phyloP scores from a whole-genome alignment of 1,139 yeast genomes.

The Kodamaea anthophila region DNA sequence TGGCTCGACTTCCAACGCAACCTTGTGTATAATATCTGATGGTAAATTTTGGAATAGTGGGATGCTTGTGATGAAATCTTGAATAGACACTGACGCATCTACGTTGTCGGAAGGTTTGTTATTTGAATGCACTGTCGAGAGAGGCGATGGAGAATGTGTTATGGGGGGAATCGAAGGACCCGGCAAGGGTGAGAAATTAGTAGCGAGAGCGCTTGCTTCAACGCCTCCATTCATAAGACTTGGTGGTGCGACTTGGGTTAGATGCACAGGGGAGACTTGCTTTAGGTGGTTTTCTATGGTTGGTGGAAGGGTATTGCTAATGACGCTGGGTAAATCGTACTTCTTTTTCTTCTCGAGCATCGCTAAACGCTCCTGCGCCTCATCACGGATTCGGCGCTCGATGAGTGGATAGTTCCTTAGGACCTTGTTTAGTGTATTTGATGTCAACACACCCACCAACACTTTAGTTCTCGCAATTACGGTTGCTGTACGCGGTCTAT shows the following conservation, averaged over 20 bases:
- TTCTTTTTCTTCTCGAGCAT: conserved; percentile 58
- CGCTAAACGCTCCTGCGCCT: conserved; percentile 70
- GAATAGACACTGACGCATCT: conserved; percentile 49
- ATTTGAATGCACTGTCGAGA: conserved; percentile 4
- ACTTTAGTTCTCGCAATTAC: conserved; percentile 68
- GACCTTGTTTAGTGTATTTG: conserved; percentile 55
- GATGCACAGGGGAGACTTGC: conserved; percentile 1
- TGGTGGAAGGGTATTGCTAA: conserved; percentile 3
- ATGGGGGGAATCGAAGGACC: conserved; percentile 14
- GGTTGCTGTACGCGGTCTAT: conserved; percentile 73
- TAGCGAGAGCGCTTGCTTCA: conserved; percentile 14
- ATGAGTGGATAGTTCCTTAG: conserved; percentile 57
- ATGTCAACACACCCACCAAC: conserved; percentile 59
- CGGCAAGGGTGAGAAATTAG: conserved; percentile 11
- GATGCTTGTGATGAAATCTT: conserved; percentile 50
- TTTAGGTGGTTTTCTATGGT: not conserved
- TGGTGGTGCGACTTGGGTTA: not conserved
- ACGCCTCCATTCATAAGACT: conserved; percentile 7
- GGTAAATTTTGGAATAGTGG: conserved; percentile 58
- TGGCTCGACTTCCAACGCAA: conserved; percentile 61
- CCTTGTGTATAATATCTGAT: conserved; percentile 49
- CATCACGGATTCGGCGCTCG: conserved; percentile 66
- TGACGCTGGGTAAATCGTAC: conserved; percentile 12
- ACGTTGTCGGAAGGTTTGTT: conserved; percentile 22
- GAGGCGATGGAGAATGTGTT: conserved; percentile 8